Evolutionary conservation across 2,329 filamentous ascomycete species (phyloP), one percentile per base, ranked within the genome.

Genomic region (Pyrenophora graminea): DNA sequence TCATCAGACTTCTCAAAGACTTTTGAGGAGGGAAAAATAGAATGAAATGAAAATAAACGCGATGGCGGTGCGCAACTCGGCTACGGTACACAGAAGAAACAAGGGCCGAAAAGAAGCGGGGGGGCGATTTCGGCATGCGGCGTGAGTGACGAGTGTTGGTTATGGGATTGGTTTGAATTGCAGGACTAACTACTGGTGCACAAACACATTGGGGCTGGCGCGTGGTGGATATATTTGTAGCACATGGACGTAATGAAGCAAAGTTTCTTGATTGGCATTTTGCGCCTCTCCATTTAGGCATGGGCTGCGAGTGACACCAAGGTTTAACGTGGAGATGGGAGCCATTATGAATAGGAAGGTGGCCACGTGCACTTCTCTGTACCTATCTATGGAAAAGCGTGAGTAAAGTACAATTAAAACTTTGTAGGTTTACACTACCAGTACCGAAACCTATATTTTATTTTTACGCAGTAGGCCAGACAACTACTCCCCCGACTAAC

Each of bases 1-100:
- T 64, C 17, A 38, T 59, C 37, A 52, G 54, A 51, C 40, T 66
- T 21, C 36, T 62, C 49, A 58, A 60, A 45, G 58, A 64, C n/a
- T 55, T 64, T 23, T 66, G 55, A 64, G 42, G 23, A 8, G 23
- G 15, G 15, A 15, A 15, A 15, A 15, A 15, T 15, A 15, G 15
- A 15, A 15, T 15, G 15, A 15, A 15, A n/a, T 19, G 33, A 8
- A 38, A 18, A 25, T 30, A 31, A 25, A 17, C 31, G 41, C 41
- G 27, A 30, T 30, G 27, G 27, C 33, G 33, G 33, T 36, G 33
- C n/a, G 33, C 33, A 15, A 15, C 33, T 36, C 7, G 33, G 33
- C n/a, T 17, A 17, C 23, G 5, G 12, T 3, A 18, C n/a, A 36
- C 33, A 10, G 4, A 34, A 6, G 32, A 34, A n/a, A 18, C n/a